A percentile compares a stretch with the other conserved stretches of the same genome.
These are phyloP conservation scores for Aphanomyces invadans DNA, from an alignment of 352 stramenopile genomes.

Conservation along the genomic window DNA sequence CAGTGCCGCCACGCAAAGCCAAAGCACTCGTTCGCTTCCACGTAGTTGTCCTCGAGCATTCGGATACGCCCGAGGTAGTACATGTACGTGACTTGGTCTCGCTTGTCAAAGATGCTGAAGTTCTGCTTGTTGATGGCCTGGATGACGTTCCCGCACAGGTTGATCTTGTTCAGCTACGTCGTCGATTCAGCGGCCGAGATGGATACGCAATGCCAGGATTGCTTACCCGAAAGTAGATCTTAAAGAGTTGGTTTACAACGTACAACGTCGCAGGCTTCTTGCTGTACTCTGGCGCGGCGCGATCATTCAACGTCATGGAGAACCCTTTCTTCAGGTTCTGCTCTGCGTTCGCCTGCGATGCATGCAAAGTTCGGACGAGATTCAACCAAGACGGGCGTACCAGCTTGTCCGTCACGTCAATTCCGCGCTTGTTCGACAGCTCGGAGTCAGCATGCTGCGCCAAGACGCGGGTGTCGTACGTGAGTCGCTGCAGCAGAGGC, in stretches of 20 bases:
- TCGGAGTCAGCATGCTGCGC: constrained; percentile 58
- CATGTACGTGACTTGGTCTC: constrained; percentile 91
- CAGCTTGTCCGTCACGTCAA: constrained; percentile 70
- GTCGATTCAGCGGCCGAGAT: no score
- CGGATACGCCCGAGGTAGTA: constrained; percentile 94
- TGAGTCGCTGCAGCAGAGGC: constrained; percentile 70
- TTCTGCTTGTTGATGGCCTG: constrained; percentile 72
- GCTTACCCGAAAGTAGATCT: constrained; percentile 93
- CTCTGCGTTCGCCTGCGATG: constrained; percentile 61
- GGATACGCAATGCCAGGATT: no score
- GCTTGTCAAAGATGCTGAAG: constrained; percentile 76
- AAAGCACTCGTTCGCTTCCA: constrained; percentile 89
- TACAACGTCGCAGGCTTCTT: constrained; percentile 81
- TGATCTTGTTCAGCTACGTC: constrained; percentile 79
- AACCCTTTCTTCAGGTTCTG: constrained; percentile 84
- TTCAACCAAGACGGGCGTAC: constrained; percentile 17
- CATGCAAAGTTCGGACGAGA: no score
- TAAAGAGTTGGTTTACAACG: constrained; percentile 95
- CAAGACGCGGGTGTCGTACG: constrained; percentile 70
- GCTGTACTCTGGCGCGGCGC: constrained; percentile 68
- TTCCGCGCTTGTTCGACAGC: constrained; percentile 49
- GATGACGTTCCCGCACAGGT: constrained; percentile 93
- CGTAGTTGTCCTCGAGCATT: constrained; percentile 97
- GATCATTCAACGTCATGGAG: constrained; percentile 77
- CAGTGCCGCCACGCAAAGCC: constrained; percentile 92